Percentiles rank a stretch among this genome's conserved stretches.
These are phyloP conservation scores for Bipolaris bicolor DNA, from an alignment of 2,329 filamentous ascomycete species.

Conservation along the genomic window DNA sequence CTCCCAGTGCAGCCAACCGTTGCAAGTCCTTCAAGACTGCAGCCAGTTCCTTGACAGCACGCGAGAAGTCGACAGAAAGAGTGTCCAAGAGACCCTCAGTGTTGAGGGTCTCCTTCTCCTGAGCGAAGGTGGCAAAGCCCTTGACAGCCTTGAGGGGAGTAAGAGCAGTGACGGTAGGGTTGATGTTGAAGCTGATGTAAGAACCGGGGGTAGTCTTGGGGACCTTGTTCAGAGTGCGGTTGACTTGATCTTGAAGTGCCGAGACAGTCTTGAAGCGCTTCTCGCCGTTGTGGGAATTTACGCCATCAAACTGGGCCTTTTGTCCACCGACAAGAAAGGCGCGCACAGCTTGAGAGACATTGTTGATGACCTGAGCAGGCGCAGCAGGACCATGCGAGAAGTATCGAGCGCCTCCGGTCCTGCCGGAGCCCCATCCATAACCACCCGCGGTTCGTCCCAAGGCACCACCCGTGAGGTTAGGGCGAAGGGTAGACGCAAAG, in stretches of 20 bases:
- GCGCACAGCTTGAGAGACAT: slow-evolving; percentile 90
- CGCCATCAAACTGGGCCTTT: slow-evolving; percentile 84
- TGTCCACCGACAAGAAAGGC: slow-evolving; percentile 92
- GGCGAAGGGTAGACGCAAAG: slow-evolving; percentile 86
- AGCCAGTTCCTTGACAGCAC: slow-evolving; percentile 82
- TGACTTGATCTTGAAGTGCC: slow-evolving; percentile 73
- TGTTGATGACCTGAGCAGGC: slow-evolving; percentile 89
- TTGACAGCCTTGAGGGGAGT: slow-evolving; percentile 70
- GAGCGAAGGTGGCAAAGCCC: slow-evolving; percentile 52
- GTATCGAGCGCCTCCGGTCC: slow-evolving; percentile 75
- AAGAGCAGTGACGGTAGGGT: slow-evolving; percentile 87
- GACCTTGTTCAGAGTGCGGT: slow-evolving; percentile 68
- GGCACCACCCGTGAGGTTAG: slow-evolving; percentile 88
- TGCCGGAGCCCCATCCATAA: slow-evolving; percentile 77
- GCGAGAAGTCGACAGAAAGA: slow-evolving; percentile 85
- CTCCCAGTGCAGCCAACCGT: slow-evolving; percentile 75
- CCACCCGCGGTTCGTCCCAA: slow-evolving; percentile 85
- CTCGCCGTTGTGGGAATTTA: slow-evolving; percentile 70
- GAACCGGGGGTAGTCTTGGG: slow-evolving; percentile 71
- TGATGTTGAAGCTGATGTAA: slow-evolving; percentile 86
- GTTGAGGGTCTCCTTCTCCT: slow-evolving; percentile 68
- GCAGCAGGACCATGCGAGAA: slow-evolving; percentile 88
- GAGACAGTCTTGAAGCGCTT: slow-evolving; percentile 81
- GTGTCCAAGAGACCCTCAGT: slow-evolving; percentile 83
- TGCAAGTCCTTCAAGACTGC: slow-evolving; percentile 81